Evolutionary conservation across 1,284 basidiomycete genomes (phyloP), one percentile per base, ranked within the genome.

Genomic region (Thelephora terrestris): DNA sequence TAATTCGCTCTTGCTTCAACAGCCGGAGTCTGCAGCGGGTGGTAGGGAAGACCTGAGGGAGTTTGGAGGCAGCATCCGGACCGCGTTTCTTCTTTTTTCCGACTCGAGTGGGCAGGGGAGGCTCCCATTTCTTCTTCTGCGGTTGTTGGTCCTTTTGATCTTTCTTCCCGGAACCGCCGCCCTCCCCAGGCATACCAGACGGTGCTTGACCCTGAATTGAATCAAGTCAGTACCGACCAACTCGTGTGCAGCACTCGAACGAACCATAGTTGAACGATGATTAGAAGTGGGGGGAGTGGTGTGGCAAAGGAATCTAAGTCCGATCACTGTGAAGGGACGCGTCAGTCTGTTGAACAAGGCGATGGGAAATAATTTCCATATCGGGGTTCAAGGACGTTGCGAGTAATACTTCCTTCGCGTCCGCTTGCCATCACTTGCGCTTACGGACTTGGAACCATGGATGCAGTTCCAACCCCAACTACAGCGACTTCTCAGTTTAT

Each of bases 121-220:
- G 94, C 67, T 99, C 96, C 94, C 95, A 99, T 72, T 98, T 97
- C 80, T 95, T 92, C 77, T 92, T 90, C 71, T 83, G 75, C 12
- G 71, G 66, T 61, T 88, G 83, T 57, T 80, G 74, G 47, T 78
- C 66, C 61, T 89, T 85, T 61, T 83, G 76, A 58, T 75, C 72
- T 57, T 81, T 77, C 57, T 83, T 75, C 55, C 70, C 61, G 50
- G 48, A 50, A 64, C 63, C 59, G 68, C 62, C 39, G 47, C 57
- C 52, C 63, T 63, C 60, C 27, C 76, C 74, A 10, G 76, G 74
- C 55, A 83, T 67, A 57, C 82, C 85, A 36, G 89, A 91, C 50
- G 85, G 77, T 64, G 79, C 69, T 64, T 93, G 87, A 63, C 90
- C 90, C 90, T 91, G 51, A 37, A 43, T 23, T 43, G 32, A 18